Evolutionary conservation across 768 basidiomycete genomes (phyloP), one percentile per base, ranked within the genome.

Genomic region (Coprinellus micaceus): DNA sequence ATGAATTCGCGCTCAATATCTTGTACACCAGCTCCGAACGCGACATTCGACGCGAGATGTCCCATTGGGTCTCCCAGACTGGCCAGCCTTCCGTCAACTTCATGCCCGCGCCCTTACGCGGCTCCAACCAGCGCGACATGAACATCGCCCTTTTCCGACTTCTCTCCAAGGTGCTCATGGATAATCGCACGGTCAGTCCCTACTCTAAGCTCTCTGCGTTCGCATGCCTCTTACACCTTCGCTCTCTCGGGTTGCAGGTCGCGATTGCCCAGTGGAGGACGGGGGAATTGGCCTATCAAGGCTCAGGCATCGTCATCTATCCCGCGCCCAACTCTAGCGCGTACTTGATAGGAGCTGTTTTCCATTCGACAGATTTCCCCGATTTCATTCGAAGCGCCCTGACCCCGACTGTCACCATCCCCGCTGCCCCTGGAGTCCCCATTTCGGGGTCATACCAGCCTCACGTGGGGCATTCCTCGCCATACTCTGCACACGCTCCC

Each of bases 31-130:
- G 29, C 69, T 67, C 74, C 47, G 74, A 75, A 45, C 73, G 67
- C 53, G 69, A 78, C 60, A 63, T 77, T 56, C 65, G 80, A 56
- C 63, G 67, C 56, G 77, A 84, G 30, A 69, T 85, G 43, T 74
- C 80, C 37, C 71, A 73, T 6, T 85, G 82, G 82, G 72, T 82
- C 48, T 74, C 72, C 56, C 75, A 69, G 51, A 73, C 75, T 57
- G 60, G 70, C 44, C 76, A 80, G 29, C 76, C 82, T 21, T 69
- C 82, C 57, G 83, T 82, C 69, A 83, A 84, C 41, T 81, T 87
- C 69, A 80, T 86, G 76, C 79, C 85, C 17, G 80, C 84, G 63
- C 77, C 79, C 30, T 76, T 82, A 39, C 70, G 79, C 45, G 80
- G 84, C 59, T 66, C 77, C 28, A 73, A 76, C 43, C 66, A 66